A percentile compares a stretch with the other conserved stretches of the same genome.
These are phyloP conservation scores for Edaphochlamys debaryana DNA, from an alignment of 139 green algal genomes.

Conservation along the genomic window DNA sequence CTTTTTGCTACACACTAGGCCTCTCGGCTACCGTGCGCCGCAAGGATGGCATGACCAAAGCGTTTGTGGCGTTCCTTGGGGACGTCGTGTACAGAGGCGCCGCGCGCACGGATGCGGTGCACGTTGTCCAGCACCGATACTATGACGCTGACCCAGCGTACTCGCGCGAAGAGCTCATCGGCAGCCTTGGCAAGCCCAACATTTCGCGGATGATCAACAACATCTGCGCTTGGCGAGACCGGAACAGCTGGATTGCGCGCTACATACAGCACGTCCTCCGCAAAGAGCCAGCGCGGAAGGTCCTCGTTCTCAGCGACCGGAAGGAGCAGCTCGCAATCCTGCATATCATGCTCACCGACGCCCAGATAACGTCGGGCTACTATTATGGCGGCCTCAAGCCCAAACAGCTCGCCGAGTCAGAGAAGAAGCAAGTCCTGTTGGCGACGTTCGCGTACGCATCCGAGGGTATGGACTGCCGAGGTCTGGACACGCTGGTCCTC, in stretches of 20 bases:
- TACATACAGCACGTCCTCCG: not conserved
- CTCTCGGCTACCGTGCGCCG: slow-evolving; percentile 35
- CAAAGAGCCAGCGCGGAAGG: slow-evolving; percentile 1
- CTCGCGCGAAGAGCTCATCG: slow-evolving; percentile 3
- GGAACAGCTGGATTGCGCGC: not conserved
- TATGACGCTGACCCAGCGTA: not conserved
- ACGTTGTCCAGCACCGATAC: not conserved
- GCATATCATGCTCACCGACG: not conserved
- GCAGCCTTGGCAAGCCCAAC: slow-evolving; percentile 14
- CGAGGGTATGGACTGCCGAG: slow-evolving; percentile 41
- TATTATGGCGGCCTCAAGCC: slow-evolving; percentile 43
- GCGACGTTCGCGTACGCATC: slow-evolving; percentile 37
- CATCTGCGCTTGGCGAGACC: not conserved
- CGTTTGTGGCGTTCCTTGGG: slow-evolving; percentile 31
- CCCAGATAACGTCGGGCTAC: not conserved
- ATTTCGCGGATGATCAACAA: slow-evolving; percentile 47
- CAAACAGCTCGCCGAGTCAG: not conserved
- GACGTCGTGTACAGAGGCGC: slow-evolving; percentile 31
- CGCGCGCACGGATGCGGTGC: not conserved
- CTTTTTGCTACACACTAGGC: slow-evolving; percentile 36
- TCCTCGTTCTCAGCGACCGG: slow-evolving; percentile 39
- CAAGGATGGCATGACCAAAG: slow-evolving; percentile 47
- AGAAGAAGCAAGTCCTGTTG: slow-evolving; percentile 5
- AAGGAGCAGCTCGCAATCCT: slow-evolving; percentile 10
- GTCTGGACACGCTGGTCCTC: slow-evolving; percentile 41